Evolutionary conservation across 495 filamentous ascomycete species (phyloP).

Genomic region (Aspergillus asperescens): DNA sequence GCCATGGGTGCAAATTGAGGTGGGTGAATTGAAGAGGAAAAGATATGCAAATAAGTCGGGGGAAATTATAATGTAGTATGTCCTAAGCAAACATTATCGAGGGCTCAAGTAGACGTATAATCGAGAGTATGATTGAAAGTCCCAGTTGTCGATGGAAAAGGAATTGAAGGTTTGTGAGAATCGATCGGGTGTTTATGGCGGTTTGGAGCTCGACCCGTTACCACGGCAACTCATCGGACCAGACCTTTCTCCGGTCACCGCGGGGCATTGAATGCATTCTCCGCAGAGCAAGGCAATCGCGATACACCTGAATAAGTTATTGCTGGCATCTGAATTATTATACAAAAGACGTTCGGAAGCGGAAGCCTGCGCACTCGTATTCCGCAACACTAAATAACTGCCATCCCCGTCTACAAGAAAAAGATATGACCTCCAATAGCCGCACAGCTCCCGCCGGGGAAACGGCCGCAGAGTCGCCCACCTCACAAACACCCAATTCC

Average conservation of each 20-base stretch:
- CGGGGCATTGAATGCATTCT: conserved; percentile 28
- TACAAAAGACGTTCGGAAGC: not conserved
- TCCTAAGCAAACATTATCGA: conserved; percentile 7
- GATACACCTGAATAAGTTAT: too few relatives aligned
- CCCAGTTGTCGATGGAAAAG: conserved; percentile 13
- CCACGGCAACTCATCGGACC: conserved; percentile 40
- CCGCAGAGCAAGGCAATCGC: not conserved
- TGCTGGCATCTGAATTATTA: not conserved
- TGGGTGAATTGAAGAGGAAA: not conserved
- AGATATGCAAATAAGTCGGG: conserved; percentile 1
- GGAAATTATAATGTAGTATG: not conserved
- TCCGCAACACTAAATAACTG: not conserved
- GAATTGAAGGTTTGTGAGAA: conserved; percentile 16
- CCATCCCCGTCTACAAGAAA: not conserved
- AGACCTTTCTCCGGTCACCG: conserved; percentile 36
- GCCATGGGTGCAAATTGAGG: conserved; percentile 37
- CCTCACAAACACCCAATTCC: conserved; percentile 28
- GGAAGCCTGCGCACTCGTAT: not conserved
- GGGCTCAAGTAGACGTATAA: not conserved
- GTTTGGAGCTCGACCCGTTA: conserved; percentile 19
- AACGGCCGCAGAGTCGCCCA: conserved; percentile 25
- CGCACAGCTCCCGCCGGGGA: conserved; percentile 4
- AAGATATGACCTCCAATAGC: conserved; percentile 6
- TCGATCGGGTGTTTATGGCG: conserved; percentile 32
- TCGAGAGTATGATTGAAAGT: not conserved